Conservation (phyloP, 169 alveolate species). For the Plasmodium sp. region DNA sequence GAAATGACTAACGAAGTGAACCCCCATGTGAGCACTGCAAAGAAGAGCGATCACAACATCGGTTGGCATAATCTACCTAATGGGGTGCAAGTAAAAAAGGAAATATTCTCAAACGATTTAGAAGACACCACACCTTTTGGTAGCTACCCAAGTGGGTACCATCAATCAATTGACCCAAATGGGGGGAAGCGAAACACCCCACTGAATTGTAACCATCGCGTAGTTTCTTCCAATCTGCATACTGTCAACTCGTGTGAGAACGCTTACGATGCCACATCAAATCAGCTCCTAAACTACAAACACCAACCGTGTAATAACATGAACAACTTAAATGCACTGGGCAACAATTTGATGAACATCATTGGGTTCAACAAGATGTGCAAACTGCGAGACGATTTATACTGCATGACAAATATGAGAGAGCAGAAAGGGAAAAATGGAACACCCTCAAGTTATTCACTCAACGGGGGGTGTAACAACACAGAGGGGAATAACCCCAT, state of each 20-base stretch:
- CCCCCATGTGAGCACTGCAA: neutral
- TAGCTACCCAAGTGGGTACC: neutral
- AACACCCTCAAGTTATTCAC: neutral
- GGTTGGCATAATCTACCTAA: neutral
- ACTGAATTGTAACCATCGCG: neutral
- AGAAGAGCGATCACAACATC: slow-evolving; percentile 7
- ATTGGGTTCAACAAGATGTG: neutral
- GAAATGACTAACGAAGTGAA: neutral
- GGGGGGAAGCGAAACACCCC: neutral
- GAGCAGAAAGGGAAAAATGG: neutral
- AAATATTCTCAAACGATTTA: slow-evolving; percentile 1
- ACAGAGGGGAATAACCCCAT: neutral
- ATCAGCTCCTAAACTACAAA: neutral
- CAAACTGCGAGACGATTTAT: neutral
- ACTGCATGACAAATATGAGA: neutral
- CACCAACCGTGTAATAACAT: neutral
- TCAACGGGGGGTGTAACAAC: neutral
- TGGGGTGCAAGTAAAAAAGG: neutral
- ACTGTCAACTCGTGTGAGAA: neutral
- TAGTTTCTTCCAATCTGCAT: neutral
- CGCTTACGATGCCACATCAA: neutral
- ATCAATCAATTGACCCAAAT: neutral
- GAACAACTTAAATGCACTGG: neutral
- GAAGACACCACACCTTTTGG: neutral
- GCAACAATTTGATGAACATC: neutral